A percentile compares a stretch with the other conserved stretches of the same genome.
These are phyloP conservation scores for Sicyos baderoa DNA, from an alignment of 306 rosid species.

Conservation along the genomic window DNA sequence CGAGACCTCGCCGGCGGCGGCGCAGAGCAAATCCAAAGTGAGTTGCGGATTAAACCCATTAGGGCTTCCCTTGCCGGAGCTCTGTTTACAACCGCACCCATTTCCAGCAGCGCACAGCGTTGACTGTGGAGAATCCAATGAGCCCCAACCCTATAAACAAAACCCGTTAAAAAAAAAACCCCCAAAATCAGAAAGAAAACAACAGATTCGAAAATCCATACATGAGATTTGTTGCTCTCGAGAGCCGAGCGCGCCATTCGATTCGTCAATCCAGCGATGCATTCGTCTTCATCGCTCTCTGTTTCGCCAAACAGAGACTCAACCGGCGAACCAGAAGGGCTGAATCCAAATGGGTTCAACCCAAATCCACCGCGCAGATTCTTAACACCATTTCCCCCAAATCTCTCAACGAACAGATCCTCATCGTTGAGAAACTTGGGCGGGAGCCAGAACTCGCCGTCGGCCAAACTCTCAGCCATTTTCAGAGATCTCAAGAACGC, in stretches of 20 bases:
- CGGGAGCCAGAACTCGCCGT: slow-evolving; percentile 73
- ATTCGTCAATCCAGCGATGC: slow-evolving; percentile 50
- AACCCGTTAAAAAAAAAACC: neutral
- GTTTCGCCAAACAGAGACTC: slow-evolving; percentile 58
- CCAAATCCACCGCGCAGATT: neutral
- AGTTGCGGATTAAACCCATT: slow-evolving; percentile 24
- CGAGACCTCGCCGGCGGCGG: slow-evolving; percentile 41
- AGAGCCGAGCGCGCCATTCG: slow-evolving; percentile 46
- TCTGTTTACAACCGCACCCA: slow-evolving; percentile 34
- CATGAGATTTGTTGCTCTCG: slow-evolving; percentile 34
- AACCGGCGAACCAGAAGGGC: slow-evolving; percentile 42
- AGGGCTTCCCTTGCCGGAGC: slow-evolving; percentile 41
- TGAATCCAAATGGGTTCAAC: slow-evolving; percentile 28
- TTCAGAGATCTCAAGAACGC: neutral
- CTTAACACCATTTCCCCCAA: too few relatives aligned
- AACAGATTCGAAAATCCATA: neutral
- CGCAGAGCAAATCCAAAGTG: slow-evolving; percentile 45
- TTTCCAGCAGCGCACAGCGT: slow-evolving; percentile 36
- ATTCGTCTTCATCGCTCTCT: slow-evolving; percentile 70
- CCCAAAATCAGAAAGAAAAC: neutral
- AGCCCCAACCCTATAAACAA: slow-evolving; percentile 11
- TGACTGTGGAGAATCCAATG: slow-evolving; percentile 42
- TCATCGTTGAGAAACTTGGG: slow-evolving; percentile 62
- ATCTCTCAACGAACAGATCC: slow-evolving; percentile 16
- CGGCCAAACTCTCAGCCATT: slow-evolving; percentile 52